Evolutionary conservation across 139 green algal species (phyloP), one percentile per base, ranked within the genome.

Genomic region (Picochlorum sp.): DNA sequence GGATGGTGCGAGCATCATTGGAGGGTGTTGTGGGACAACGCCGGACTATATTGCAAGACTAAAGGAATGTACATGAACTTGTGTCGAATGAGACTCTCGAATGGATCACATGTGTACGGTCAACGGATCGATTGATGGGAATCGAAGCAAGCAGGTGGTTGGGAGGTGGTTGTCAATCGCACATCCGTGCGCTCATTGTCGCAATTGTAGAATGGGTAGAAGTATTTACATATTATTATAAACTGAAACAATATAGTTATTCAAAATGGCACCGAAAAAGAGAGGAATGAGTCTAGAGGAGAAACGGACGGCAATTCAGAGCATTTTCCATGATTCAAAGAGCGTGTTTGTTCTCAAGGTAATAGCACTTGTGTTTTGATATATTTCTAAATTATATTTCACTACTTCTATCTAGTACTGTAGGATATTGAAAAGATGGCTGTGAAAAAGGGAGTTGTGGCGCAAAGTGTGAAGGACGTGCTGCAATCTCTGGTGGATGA

Each of bases 391-490:
- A 30, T 4, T 30, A 30, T 30, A 1, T 30, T 30, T 30, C 2
- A 30, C 28, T 30, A 30, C 0, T 7, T 30, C 28, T 30, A 30
- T 30, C 4, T 30, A 30, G 45, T 20, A 7, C 5, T 13, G 47
- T 21, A 54, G 47, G 86, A 90, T 37, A 73, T 93, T 9, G 86
- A 92, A 61, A 92, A 92, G 57, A 47, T 87, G 4, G 81, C 61
- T 1, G 38, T 66, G 26, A 87, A 85, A 66, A 81, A 81, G 16
- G 86, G 86, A 9, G 77, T 92, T n/a, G 78, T 85, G 11, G 49
- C 62, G 59, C 86, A 92, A 70, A 77, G 54, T 10, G 74, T 92
- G 49, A 92, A 92, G 60, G 86, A 92, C 9, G 81, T 92, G 9
- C 21, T 91, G 47, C 80, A 89, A 73, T 65, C 57, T 14, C 65